Base-by-base conservation (phyloP, 2,329 filamentous ascomycete species). In the Tolypocladium amazonense region DNA sequence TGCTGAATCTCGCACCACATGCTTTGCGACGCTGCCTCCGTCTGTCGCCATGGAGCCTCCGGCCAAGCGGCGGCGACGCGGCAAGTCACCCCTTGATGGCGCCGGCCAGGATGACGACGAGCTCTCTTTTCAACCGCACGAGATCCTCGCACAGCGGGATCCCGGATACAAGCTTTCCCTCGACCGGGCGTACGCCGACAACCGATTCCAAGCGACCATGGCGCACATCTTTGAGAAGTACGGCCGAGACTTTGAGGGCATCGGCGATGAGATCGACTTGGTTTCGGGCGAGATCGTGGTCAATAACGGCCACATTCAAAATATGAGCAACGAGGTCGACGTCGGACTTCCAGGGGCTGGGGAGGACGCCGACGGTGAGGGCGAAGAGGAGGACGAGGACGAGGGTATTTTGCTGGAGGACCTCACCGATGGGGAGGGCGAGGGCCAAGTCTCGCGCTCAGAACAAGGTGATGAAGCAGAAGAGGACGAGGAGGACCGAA, bases 181-280 rank as follows among this genome's bases (percentile, higher is more conserved):
- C 62, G 85, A 82, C 56, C 82, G 88, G 64, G 81, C 83, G 56
- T 80, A 81, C 59, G 89, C 91, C 60, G 86, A 90, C 62, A 77
- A 80, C 63, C 86, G 85, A 61, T 81, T 96, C 47, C 93, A 94
- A 71, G 87, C 85, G n/a, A 86, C 86, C 6, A 94, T 96, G 71
- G 92, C 96, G 69, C 79, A 84, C 59, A 96, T 97, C 59, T 96
- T 96, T 70, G 84, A 88, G 62, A 97, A 96, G 72, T 97, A 96
- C 71, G 86, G 82, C 58, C 86, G 81, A 64, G 89, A 97, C 70
- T 96, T 96, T 68, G 85, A 86, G 2, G 88, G 87, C 5, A 81
- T 93, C 57, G 92, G 88, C 58, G 93, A 97, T 72, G 92, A 96
- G 75, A 92, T 97, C 67, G 90, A 97, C 72, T 78, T 96, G 60